Percentiles rank a stretch among this genome's conserved stretches.
phyloP scores from a whole-genome alignment of 495 filamentous ascomycete species.

The Penicillium coffeae region DNA sequence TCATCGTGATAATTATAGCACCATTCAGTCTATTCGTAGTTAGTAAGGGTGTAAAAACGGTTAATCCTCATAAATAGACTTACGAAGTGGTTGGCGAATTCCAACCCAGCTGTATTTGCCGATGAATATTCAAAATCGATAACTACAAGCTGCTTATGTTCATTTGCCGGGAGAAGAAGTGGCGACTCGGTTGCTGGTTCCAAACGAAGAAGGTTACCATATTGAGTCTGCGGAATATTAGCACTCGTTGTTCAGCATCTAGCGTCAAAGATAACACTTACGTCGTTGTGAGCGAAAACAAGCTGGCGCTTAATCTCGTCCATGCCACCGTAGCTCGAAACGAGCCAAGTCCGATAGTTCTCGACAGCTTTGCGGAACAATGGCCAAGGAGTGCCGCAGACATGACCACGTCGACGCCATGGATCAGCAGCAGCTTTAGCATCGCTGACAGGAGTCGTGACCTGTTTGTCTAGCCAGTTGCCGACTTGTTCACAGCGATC shows the following conservation, averaged over 20 bases:
- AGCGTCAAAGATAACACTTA: conserved; percentile 46
- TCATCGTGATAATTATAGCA: conserved; percentile 93
- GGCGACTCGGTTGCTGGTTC: conserved; percentile 81
- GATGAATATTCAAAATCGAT: conserved; percentile 99
- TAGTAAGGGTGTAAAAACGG: conserved; percentile 1
- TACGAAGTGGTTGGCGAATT: conserved; percentile 98
- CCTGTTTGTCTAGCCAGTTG: conserved; percentile 68
- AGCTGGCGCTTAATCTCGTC: conserved; percentile 66
- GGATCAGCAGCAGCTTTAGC: conserved; percentile 34
- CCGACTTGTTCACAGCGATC: conserved; percentile 73
- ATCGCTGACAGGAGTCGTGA: conserved; percentile 43
- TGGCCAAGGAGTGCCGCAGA: conserved; percentile 84
- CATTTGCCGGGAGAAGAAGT: conserved; percentile 79
- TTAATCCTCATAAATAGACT: conserved; percentile 18
- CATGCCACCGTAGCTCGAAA: conserved; percentile 63
- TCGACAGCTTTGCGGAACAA: conserved; percentile 72
- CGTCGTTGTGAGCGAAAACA: conserved; percentile 97
- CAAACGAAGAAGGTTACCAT: conserved; percentile 94
- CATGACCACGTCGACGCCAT: conserved; percentile 66
- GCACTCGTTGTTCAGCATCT: too few species aligned
- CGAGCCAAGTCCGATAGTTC: conserved; percentile 71
- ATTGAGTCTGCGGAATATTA: conserved; percentile 71
- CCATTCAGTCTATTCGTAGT: conserved; percentile 67
- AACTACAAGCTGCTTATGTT: conserved; percentile 91
- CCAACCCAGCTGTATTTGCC: conserved; percentile 79